Base-by-base conservation (phyloP, 1,284 basidiomycete species). In the Heterobasidion parviporum region DNA sequence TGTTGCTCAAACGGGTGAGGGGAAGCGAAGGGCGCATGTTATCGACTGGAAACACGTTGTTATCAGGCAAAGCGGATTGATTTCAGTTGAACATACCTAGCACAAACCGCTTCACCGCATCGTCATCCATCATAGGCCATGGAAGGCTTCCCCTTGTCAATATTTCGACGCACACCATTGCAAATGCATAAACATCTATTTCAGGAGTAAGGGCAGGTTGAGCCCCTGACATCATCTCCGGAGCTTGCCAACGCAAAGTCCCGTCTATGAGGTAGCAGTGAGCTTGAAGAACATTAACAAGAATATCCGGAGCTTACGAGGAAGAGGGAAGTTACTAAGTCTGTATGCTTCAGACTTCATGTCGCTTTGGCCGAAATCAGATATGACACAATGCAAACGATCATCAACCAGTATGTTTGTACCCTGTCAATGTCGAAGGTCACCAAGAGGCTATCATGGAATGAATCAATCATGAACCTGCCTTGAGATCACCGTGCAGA, bases 291-390 rank as follows among this genome's bases (percentile, higher is more conserved):
- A 47, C 12, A 35, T 48, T 20, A 4, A 36, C 45, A 35, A 41
- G 41, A 55, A 44, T 44, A 50, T 32, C 47, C 9, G 50, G 50
- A 6, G 76, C 83, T 55, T 63, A 87, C 87, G 79, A 56, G 78
- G 76, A 15, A 72, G 70, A 4, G 74, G 66, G 46, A 68, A 71
- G 16, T 81, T 80, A 60, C 80, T 87, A 6, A 85, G 67, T 33
- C 80, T 75, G 62, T 76, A 82, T 3, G 77, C 82, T 64, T 89
- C 87, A 26, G 74, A 78, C 71, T 83, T 87, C 76, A 92, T 82
- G 67, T 87, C 83, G 62, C 80, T 86, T 67, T 91, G 84, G 0
- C 87, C 88, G 66, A 92, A 92, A 64, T 91, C 88, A 12, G 85
- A 81, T 55, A 92, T 82, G 43, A 89, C 74, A 59, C 87, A 90